These are phyloP conservation scores for Tetrapisispora iriomotensis DNA, from an alignment of 805 yeast species.

Conservation along the genomic window DNA sequence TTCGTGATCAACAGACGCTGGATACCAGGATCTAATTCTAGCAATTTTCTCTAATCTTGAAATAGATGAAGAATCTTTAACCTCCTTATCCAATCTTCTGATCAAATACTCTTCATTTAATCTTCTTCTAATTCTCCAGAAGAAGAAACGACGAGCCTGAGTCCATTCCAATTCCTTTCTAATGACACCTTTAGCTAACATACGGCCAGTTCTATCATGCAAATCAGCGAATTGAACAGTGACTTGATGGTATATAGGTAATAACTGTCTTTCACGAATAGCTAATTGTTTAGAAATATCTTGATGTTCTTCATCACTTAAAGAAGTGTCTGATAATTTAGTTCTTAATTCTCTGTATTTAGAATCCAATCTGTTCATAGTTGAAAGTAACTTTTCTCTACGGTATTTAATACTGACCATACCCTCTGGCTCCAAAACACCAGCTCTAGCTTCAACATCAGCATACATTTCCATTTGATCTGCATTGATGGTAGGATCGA, in stretches of 20 bases:
- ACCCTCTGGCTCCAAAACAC: conserved; percentile 98
- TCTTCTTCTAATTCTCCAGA: conserved; percentile 98
- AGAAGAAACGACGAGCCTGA: conserved; percentile 88
- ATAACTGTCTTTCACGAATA: conserved; percentile 66
- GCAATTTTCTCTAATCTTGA: conserved; percentile 75
- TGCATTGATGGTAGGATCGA: conserved; percentile 92
- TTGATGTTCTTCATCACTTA: conserved; percentile 58
- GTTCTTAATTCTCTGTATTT: conserved; percentile 59
- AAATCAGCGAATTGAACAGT: conserved; percentile 95
- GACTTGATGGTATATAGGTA: conserved; percentile 86
- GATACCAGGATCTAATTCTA: conserved; percentile 80
- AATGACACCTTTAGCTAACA: conserved; percentile 90
- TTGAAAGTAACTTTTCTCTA: conserved; percentile 80
- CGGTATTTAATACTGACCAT: conserved; percentile 98
- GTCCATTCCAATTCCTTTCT: conserved; percentile 78
- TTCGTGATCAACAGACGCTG: conserved; percentile 54
- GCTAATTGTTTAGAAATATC: conserved; percentile 55
- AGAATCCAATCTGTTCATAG: conserved; percentile 84
- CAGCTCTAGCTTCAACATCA: conserved; percentile 89
- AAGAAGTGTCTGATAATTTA: conserved; percentile 42
- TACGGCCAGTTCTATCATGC: conserved; percentile 95
- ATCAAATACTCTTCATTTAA: conserved; percentile 84
- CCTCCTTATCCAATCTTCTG: conserved; percentile 57
- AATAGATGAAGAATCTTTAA: conserved; percentile 34
- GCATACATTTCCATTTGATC: conserved; percentile 99